Percentiles rank a stretch among this genome's conserved stretches.
Conservation (phyloP, 768 basidiomycete genomes). For the Lentinula aciculospora region DNA sequence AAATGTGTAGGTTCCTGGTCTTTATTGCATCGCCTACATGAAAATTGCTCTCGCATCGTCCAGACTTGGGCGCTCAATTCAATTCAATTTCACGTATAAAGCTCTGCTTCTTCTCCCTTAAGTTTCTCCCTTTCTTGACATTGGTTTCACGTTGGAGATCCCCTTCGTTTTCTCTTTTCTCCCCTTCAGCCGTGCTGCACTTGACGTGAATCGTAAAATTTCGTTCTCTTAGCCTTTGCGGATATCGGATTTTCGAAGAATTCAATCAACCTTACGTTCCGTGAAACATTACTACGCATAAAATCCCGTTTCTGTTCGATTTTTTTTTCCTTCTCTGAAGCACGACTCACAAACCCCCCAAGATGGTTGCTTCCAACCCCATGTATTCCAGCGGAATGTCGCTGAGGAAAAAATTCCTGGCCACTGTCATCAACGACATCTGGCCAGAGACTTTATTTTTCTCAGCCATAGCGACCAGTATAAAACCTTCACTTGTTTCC, state of each 20-base stretch:
- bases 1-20: too few relatives aligned
- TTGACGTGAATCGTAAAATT: not conserved
- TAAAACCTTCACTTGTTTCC: constrained; percentile 8
- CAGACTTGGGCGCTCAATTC: too few relatives aligned
- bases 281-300: not conserved
- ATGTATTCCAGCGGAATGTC: constrained; percentile 24
- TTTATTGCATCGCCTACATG: too few relatives aligned
- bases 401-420: constrained; percentile 28
- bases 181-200: not conserved
- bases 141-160: not conserved
- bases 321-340: not conserved
- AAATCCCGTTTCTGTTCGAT: not conserved
- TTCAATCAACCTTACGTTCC: not conserved
- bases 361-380: constrained; percentile 22
- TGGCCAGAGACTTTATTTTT: constrained; percentile 64
- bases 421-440: constrained; percentile 57
- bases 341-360: not conserved
- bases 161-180: not conserved
- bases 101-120: not conserved
- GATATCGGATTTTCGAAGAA: not conserved
- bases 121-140: not conserved
- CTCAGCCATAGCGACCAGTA: constrained; percentile 51
- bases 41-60: too few relatives aligned
- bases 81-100: not conserved
- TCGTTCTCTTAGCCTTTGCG: not conserved